Evolutionary conservation across 208 protist species (phyloP).

Genomic region (Crithidia thermophila): DNA sequence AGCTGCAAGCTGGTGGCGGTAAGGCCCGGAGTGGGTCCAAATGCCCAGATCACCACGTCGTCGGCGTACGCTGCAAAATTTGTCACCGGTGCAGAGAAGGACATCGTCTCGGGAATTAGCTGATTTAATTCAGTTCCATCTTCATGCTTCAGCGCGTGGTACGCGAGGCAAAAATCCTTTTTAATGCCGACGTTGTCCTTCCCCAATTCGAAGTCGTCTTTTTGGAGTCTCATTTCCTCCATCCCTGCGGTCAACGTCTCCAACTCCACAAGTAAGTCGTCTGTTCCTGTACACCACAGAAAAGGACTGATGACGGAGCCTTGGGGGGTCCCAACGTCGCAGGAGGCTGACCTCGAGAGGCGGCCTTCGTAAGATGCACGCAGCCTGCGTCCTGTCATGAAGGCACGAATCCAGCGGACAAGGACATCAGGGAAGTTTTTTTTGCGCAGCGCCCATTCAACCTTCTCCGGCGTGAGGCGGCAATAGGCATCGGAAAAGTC

Average conservation of each 20-base stretch:
- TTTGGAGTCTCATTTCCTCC: neutral
- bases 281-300: constrained; percentile 6
- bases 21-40: neutral
- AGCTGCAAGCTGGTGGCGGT: neutral
- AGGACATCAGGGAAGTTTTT: neutral
- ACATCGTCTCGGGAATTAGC: neutral
- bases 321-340: constrained; percentile 8
- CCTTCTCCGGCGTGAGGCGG: neutral
- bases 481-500: constrained; percentile 12
- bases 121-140: neutral
- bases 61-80: constrained; percentile 14
- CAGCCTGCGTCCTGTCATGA: neutral
- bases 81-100: neutral
- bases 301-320: constrained; percentile 14
- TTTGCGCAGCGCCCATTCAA: neutral
- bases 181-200: neutral
- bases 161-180: neutral
- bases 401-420: neutral
- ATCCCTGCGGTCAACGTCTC: neutral
- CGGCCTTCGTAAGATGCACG: neutral
- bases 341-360: neutral
- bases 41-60: constrained; percentile 13
- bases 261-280: constrained; percentile 12
- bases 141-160: neutral
- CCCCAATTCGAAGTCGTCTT: neutral